Base-by-base conservation (phyloP, 1,139 yeast species). In the Geotrichum histeridarum region DNA sequence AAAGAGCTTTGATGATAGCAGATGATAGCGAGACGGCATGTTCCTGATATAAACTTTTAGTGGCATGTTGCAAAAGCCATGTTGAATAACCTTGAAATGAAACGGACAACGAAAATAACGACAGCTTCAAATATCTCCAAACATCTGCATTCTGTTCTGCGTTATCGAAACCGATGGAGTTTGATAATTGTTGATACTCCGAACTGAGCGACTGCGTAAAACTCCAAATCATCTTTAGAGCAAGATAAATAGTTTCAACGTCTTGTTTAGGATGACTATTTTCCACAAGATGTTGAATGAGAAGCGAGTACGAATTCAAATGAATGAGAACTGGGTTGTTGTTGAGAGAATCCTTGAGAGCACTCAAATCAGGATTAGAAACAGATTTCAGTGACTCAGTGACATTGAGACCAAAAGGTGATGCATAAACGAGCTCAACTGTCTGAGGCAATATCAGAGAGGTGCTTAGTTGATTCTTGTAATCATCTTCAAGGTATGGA, bases 11-110 rank as follows among this genome's bases (percentile, higher is more conserved):
- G 36, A 83, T 63, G 1, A 80, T 69, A 48, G 73, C 71, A 36
- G 75, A 49, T 66, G 75, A 63, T 62, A 72, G 47, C 61, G 68
- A 46, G 2, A 42, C 49, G 8, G 58, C 54, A 36, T 42, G 41
- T 8, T 31, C n/a, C 14, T 61, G 63, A 53, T 14, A 59, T 56
- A 51, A 50, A 12, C 51, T 36, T 14, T 54, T 50, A 30, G 53
- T 48, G 18, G 54, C 52, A 37, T 58, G 59, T 27, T 66, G 61
- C 8, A 79, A 73, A 53, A 80, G 66, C 44, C 59, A 53, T 30
- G 76, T 66, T 17, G 78, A 69, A 11, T 79, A 70, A 0, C 86
- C 87, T 64, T 82, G 83, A 42, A 79, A 74, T n/a, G 82, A 76
- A 5, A 82, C 66, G 2, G 80, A 70, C 49, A 80, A 69, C 1